Evolutionary conservation across 1,284 basidiomycete genomes (phyloP).

Genomic region (Ceratobasidium sp.): DNA sequence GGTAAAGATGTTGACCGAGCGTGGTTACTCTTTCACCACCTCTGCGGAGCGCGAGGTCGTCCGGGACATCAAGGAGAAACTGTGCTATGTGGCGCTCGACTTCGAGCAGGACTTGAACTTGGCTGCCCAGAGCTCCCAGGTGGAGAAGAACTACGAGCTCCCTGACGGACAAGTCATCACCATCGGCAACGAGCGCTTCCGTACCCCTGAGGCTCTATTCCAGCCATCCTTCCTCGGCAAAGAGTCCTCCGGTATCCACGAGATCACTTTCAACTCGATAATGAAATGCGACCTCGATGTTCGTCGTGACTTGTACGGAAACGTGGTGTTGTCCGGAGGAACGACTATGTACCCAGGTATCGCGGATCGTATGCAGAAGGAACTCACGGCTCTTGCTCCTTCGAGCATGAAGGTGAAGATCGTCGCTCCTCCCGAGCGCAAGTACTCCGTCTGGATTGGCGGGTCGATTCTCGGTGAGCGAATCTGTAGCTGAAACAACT

Average conservation of each 20-base stretch:
- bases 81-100: constrained; percentile 97
- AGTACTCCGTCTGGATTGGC: constrained; percentile 99
- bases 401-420: constrained; percentile 89
- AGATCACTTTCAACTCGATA: constrained; percentile 95
- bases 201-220: constrained; percentile 97
- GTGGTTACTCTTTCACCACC: constrained; percentile 95
- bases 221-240: constrained; percentile 94
- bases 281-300: constrained; percentile 86
- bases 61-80: constrained; percentile 98
- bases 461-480: constrained; percentile 83
- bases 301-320: constrained; percentile 91
- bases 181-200: constrained; percentile 82
- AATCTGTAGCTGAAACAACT: too few species aligned
- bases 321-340: constrained; percentile 95
- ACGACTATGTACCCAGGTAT: constrained; percentile 99
- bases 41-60: constrained; percentile 96
- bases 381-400: constrained; percentile 90
- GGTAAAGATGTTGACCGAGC: constrained; percentile 93
- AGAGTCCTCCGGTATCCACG: constrained; percentile 94
- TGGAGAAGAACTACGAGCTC: constrained; percentile 97
- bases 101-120: constrained; percentile 97
- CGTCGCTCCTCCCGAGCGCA: constrained; percentile 91
- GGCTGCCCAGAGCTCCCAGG: constrained; percentile 89
- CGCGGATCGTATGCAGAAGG: constrained; percentile 98
- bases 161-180: constrained; percentile 98